Percentiles rank a stretch among this genome's conserved stretches.
Conservation (phyloP, 257 asterid genomes). For the Solanum chilense region DNA sequence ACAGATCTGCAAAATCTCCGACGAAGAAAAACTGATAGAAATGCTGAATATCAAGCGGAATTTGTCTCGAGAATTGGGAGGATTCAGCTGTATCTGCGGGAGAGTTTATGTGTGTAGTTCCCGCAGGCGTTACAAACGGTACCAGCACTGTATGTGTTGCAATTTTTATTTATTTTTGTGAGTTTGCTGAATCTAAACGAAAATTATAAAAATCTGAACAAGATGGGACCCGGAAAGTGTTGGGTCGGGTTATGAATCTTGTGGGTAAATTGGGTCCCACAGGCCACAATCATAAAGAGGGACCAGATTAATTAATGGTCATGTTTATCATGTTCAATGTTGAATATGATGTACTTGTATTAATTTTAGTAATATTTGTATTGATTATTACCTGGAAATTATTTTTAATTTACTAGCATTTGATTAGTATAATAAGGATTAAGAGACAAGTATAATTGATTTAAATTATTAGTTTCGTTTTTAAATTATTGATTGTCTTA, state of each 20-base stretch:
- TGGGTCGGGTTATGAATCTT: not conserved
- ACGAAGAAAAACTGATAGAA: not conserved
- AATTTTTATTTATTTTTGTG: not conserved
- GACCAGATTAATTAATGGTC: not conserved
- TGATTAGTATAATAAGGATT: too few relatives aligned
- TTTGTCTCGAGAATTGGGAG: not conserved
- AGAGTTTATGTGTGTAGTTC: not conserved
- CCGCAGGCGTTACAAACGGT: not conserved
- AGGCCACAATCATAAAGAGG: not conserved
- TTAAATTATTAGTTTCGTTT: too few relatives aligned
- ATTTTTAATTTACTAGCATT: too few relatives aligned
- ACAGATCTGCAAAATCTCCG: slow-evolving; percentile 11
- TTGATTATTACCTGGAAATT: rapidly evolving
- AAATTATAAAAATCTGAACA: not conserved
- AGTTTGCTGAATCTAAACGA: not conserved
- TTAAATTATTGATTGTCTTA: too few relatives aligned
- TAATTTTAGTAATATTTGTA: too few relatives aligned
- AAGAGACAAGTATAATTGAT: too few relatives aligned
- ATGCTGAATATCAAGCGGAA: not conserved
- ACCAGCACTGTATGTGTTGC: not conserved
- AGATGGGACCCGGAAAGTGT: not conserved
- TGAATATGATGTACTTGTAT: too few relatives aligned
- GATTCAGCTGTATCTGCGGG: not conserved
- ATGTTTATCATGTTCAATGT: not conserved
- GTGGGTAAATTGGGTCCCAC: not conserved